phyloP scores from a whole-genome alignment of 441 rosid species.

The Corymbia citriodora region DNA sequence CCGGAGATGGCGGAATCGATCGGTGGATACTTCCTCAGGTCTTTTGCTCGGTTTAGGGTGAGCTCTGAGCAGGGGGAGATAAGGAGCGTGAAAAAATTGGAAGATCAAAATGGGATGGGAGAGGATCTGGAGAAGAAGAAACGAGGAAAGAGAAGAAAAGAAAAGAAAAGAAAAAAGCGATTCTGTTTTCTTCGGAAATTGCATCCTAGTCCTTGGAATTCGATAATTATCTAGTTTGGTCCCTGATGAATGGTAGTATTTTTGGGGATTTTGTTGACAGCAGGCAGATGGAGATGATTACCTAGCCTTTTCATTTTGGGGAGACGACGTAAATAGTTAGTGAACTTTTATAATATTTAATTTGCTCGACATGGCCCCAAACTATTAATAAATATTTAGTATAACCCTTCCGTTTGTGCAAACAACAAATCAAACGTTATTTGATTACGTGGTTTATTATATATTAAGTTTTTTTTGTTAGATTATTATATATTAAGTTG shows the following conservation, averaged over 20 bases:
- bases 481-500: no score
- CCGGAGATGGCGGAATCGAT: not conserved
- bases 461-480: no score
- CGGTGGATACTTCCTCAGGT: not conserved
- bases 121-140: not conserved
- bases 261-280: not conserved
- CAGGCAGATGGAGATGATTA: not conserved
- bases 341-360: no score
- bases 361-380: not conserved
- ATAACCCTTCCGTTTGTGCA: accelerated
- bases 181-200: not conserved
- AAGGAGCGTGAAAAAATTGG: not conserved
- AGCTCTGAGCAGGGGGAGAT: not conserved
- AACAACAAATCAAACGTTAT: not conserved
- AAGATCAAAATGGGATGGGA: not conserved
- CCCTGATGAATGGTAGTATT: not conserved
- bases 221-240: not conserved
- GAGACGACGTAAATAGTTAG: no score
- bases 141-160: not conserved
- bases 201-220: not conserved
- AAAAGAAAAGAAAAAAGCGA: no score
- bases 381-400: accelerated
- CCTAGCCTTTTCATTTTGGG: not conserved
- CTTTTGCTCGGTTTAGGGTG: not conserved
- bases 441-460: no score